These are phyloP conservation scores for Volutella citrinella DNA, from an alignment of 2,329 filamentous ascomycete species.

Conservation along the genomic window DNA sequence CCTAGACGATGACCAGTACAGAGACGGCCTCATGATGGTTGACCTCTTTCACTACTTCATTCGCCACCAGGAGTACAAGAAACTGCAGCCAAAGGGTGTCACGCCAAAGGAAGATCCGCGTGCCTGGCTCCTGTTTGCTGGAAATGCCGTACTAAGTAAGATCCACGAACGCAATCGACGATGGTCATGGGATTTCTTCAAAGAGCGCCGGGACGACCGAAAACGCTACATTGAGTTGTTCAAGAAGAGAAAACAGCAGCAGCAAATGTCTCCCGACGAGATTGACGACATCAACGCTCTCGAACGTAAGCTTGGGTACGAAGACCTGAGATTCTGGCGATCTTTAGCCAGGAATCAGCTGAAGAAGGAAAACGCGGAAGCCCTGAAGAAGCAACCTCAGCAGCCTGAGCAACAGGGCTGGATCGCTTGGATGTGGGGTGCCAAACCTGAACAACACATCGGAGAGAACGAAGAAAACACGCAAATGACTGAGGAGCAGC, in stretches of 20 bases:
- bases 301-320: conserved; percentile 86
- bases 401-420: conserved; percentile 75
- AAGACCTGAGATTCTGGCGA: conserved; percentile 96
- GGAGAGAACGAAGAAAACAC: conserved; percentile 67
- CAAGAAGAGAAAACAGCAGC: conserved; percentile 83
- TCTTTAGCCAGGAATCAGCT: conserved; percentile 91
- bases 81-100: conserved; percentile 77
- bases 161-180: conserved; percentile 91
- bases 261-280: conserved; percentile 69
- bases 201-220: conserved; percentile 86
- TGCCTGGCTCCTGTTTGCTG: conserved; percentile 91
- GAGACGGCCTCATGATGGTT: conserved; percentile 95
- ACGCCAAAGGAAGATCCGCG: conserved; percentile 84
- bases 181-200: conserved; percentile 97
- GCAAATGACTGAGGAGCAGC: conserved; percentile 90
- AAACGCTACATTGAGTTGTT: conserved; percentile 88
- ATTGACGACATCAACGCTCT: conserved; percentile 69
- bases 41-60: conserved; percentile 99
- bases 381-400: conserved; percentile 63
- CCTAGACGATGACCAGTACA: conserved; percentile 96
- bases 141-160: conserved; percentile 82
- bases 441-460: conserved; percentile 61
- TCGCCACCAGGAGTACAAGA: conserved; percentile 95
- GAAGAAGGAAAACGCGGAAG: conserved; percentile 88
- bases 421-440: conserved; percentile 89